Evolutionary conservation across 2,329 filamentous ascomycete species (phyloP).

Genomic region (Colletotrichum zoysiae): DNA sequence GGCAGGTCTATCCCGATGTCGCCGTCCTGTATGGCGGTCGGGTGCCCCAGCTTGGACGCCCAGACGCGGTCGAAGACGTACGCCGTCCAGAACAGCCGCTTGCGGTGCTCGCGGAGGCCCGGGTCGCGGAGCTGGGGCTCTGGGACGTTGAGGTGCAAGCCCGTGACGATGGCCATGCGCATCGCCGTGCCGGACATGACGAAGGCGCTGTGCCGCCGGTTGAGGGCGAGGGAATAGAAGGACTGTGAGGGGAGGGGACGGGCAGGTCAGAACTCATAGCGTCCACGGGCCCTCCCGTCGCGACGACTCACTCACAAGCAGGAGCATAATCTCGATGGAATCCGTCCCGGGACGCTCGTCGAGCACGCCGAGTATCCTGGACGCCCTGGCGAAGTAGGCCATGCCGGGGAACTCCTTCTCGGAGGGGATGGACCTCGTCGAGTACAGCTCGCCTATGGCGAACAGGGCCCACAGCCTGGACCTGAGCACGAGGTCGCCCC

Average conservation of each 20-base stretch:
- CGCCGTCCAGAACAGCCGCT: constrained; percentile 58
- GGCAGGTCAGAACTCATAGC: constrained; percentile 8
- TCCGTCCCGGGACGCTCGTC: constrained; percentile 58
- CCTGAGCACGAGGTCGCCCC: constrained; percentile 50
- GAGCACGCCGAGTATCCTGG: constrained; percentile 53
- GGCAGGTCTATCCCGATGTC: constrained; percentile 61
- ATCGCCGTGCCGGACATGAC: constrained; percentile 59
- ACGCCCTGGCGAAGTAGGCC: constrained; percentile 57
- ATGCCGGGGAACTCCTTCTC: constrained; percentile 57
- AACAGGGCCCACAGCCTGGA: constrained; percentile 60
- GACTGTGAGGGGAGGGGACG: constrained; percentile 47
- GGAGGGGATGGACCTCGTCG: constrained; percentile 51
- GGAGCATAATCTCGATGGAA: constrained; percentile 57
- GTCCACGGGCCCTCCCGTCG: no score
- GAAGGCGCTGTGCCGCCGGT: constrained; percentile 59
- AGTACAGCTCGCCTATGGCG: constrained; percentile 61
- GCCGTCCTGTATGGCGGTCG: constrained; percentile 61
- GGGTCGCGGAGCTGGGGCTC: constrained; percentile 54
- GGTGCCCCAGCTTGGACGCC: constrained; percentile 62
- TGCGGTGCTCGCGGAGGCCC: constrained; percentile 53
- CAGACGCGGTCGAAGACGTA: constrained; percentile 61
- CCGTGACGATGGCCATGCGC: constrained; percentile 53
- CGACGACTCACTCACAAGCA: constrained; percentile 55
- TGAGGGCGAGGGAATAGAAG: constrained; percentile 58
- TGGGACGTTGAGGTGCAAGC: constrained; percentile 43